A percentile compares a stretch with the other conserved stretches of the same genome.
phyloP scores from a whole-genome alignment of 164 flowering plant species.

The Magnolia officinalis region DNA sequence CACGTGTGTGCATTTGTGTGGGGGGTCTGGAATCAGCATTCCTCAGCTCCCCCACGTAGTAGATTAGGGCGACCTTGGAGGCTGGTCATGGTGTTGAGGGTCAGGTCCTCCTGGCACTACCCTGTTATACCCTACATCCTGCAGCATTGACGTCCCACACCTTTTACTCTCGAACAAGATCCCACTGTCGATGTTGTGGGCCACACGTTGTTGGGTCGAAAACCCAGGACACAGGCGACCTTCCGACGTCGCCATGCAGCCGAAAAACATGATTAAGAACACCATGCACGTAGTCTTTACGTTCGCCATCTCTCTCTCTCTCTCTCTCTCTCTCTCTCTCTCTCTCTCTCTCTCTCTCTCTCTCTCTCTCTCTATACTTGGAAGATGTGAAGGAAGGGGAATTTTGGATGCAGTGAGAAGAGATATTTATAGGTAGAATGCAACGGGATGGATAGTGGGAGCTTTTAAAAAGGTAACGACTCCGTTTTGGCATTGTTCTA shows the following conservation, averaged over 20 bases:
- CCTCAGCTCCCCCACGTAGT: background rate
- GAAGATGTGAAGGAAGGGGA: slow-evolving; percentile 7
- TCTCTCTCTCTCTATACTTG: background rate
- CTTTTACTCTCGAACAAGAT: background rate
- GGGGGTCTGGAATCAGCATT: background rate
- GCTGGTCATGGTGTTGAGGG: background rate
- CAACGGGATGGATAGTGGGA: background rate
- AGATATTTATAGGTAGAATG: background rate
- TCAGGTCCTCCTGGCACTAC: slow-evolving; percentile 12
- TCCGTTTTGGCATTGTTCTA: slow-evolving; percentile 2
- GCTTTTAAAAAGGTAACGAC: background rate
- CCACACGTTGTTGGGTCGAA: background rate
- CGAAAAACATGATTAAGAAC: background rate
- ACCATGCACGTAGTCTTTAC: background rate
- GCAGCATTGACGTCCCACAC: background rate
- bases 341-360: background rate
- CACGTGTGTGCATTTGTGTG: background rate
- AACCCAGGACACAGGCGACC: background rate
- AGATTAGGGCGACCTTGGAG: slow-evolving; percentile 1
- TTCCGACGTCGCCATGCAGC: background rate
- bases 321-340: background rate
- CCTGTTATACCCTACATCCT: background rate
- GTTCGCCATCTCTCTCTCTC: slow-evolving; percentile 5
- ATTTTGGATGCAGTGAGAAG: background rate
- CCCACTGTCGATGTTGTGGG: background rate